Evolutionary conservation across 2,329 filamentous ascomycete species (phyloP).

Genomic region (Sclerotinia sclerotiorum): DNA sequence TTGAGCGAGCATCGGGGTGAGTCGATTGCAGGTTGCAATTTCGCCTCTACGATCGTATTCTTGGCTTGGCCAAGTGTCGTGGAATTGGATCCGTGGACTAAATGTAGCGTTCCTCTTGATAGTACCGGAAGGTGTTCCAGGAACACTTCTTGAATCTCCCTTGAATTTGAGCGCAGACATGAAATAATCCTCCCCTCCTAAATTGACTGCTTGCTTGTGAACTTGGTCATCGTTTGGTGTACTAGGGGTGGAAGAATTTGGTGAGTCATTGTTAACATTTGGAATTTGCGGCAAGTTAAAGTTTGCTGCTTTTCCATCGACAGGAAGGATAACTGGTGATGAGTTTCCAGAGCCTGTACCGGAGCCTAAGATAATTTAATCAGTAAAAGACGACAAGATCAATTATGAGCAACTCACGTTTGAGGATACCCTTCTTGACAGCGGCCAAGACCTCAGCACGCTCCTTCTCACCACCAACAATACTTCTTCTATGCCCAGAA

Average conservation of each 20-base stretch:
- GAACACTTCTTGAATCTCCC: constrained; percentile 76
- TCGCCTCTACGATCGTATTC: constrained; percentile 97
- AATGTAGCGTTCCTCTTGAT: constrained; percentile 68
- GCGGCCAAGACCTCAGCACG: constrained; percentile 88
- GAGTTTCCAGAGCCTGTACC: constrained; percentile 59
- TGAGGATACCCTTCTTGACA: constrained; percentile 93
- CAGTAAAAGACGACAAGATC: constrained; percentile 29
- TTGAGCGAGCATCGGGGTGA: constrained; percentile 95
- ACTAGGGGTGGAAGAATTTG: constrained; percentile 80
- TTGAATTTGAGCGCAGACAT: constrained; percentile 71
- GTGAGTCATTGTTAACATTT: constrained; percentile 66
- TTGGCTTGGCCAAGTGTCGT: constrained; percentile 93
- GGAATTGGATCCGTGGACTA: constrained; percentile 89
- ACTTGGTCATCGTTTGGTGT: constrained; percentile 79
- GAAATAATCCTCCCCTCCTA: constrained; percentile 84
- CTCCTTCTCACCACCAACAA: constrained; percentile 85
- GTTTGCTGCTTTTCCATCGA: constrained; percentile 53
- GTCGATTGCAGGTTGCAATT: constrained; percentile 93
- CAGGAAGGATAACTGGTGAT: constrained; percentile 65
- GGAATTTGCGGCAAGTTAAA: constrained; percentile 63
- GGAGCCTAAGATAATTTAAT: constrained; percentile 39
- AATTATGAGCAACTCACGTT: constrained; percentile 59
- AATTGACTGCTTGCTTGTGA: constrained; percentile 68
- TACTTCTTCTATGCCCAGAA: constrained; percentile 74
- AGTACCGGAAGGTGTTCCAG: constrained; percentile 69